A percentile compares a stretch with the other conserved stretches of the same genome.
These are phyloP conservation scores for Xylariaceae sp. DNA, from an alignment of 2,329 filamentous ascomycete species.

Conservation along the genomic window DNA sequence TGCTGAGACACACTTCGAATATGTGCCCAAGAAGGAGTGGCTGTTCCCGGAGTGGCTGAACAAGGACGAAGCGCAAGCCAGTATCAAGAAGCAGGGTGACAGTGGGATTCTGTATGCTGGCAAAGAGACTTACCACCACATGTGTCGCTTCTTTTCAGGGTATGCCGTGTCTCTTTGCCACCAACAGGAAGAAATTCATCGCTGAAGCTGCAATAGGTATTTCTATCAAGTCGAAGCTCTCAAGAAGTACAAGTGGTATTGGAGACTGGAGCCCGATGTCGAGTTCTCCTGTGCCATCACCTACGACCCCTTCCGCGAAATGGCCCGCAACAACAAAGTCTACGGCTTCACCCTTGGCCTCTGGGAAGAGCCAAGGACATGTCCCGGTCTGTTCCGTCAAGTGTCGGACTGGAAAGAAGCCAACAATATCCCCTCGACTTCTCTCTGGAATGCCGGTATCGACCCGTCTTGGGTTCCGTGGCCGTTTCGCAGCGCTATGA, in stretches of 20 bases:
- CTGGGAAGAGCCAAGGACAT: constrained; percentile 39
- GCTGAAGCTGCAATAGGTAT: too few species aligned
- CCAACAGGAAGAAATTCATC: too few species aligned
- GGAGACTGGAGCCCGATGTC: constrained; percentile 43
- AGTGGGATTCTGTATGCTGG: constrained; percentile 37
- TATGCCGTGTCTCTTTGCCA: constrained; percentile 18
- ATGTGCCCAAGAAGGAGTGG: constrained; percentile 39
- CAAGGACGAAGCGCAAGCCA: constrained; percentile 26
- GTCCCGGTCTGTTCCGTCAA: constrained; percentile 39
- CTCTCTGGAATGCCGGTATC: constrained; percentile 39
- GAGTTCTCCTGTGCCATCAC: constrained; percentile 42
- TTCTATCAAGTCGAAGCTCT: constrained; percentile 42
- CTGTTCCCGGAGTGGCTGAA: constrained; percentile 36
- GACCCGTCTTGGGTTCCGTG: constrained; percentile 39
- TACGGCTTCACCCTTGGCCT: constrained; percentile 43
- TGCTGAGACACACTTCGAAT: constrained; percentile 38
- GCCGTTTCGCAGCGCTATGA: constrained; percentile 35
- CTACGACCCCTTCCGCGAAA: constrained; percentile 44
- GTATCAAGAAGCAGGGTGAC: constrained; percentile 33
- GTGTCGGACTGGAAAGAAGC: constrained; percentile 40
- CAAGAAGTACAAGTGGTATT: constrained; percentile 43
- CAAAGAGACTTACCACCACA: constrained; percentile 40
- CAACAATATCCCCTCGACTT: constrained; percentile 32
- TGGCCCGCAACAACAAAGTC: constrained; percentile 39
- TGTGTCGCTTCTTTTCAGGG: constrained; percentile 43